These are phyloP conservation scores for Chaetomium globosum DNA, from an alignment of 2,329 filamentous ascomycete species.

Conservation along the genomic window DNA sequence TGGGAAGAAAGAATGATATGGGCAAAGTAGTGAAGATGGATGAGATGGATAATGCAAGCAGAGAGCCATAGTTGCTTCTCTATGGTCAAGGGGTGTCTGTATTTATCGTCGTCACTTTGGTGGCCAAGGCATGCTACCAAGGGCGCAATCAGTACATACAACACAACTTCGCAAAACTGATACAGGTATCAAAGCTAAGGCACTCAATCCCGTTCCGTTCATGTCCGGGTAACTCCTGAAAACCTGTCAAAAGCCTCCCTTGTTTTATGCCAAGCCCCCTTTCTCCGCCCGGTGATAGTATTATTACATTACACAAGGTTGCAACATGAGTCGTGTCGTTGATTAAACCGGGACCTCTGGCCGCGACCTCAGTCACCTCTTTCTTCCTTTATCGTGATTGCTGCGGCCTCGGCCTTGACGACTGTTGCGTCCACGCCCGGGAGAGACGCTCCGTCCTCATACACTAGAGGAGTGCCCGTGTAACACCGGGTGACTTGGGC, in stretches of 20 bases:
- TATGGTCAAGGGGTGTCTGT: neutral
- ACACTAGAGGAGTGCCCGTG: neutral
- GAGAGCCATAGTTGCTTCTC: neutral
- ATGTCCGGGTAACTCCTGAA: neutral
- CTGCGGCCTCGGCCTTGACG: neutral
- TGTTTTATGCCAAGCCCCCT: neutral
- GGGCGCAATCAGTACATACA: neutral
- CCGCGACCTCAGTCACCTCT: neutral
- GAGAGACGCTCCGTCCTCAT: neutral
- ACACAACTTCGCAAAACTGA: neutral
- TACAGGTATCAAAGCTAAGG: neutral
- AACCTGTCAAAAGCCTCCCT: neutral
- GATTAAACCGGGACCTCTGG: neutral
- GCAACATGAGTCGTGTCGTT: neutral
- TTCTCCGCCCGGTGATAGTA: neutral
- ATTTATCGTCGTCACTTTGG: neutral
- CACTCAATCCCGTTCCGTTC: neutral
- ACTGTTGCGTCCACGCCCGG: neutral
- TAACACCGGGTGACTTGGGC: neutral
- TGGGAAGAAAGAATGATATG: too few species aligned
- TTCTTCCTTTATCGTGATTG: neutral
- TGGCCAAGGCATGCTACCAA: neutral
- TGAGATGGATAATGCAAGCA: neutral
- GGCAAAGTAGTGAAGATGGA: neutral
- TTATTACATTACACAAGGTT: neutral